Conservation (phyloP, 768 basidiomycete genomes). For the Psilocybe subaeruginosa region DNA sequence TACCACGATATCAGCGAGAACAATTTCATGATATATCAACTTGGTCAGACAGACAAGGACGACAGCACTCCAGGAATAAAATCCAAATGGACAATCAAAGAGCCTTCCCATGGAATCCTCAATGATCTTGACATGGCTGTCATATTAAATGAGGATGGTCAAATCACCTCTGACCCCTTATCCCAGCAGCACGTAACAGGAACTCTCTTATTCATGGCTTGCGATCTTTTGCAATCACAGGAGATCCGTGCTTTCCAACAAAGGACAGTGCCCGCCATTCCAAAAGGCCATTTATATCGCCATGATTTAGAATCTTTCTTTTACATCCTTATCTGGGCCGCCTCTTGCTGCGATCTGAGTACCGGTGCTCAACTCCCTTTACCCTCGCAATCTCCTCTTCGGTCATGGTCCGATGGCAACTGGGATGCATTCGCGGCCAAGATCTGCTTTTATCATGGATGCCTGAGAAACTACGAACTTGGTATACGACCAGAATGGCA, state of each 20-base stretch:
- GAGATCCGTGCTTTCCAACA: background rate
- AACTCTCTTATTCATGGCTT: background rate
- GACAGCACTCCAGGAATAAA: no score
- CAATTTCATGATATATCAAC: constrained; percentile 29
- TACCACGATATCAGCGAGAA: constrained; percentile 34
- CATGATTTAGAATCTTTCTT: constrained; percentile 28
- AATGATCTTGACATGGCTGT: constrained; percentile 32
- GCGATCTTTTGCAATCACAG: background rate
- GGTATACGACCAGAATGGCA: background rate
- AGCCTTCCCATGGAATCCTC: constrained; percentile 22
- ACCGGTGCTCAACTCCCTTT: background rate
- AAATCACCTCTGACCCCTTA: no score
- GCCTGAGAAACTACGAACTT: background rate
- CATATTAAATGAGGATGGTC: constrained; percentile 6
- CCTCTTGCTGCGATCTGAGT: constrained; percentile 10
- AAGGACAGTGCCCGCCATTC: background rate
- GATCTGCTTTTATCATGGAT: background rate
- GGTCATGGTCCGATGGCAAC: background rate
- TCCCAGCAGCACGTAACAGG: background rate
- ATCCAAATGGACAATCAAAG: background rate
- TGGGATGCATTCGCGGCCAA: background rate
- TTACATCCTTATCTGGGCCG: constrained; percentile 27
- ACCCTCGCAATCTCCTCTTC: background rate
- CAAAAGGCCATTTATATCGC: constrained; percentile 22
- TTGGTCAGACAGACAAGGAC: background rate